phyloP scores from a whole-genome alignment of 805 yeast genomes.

The Cyberlindnera americana region DNA sequence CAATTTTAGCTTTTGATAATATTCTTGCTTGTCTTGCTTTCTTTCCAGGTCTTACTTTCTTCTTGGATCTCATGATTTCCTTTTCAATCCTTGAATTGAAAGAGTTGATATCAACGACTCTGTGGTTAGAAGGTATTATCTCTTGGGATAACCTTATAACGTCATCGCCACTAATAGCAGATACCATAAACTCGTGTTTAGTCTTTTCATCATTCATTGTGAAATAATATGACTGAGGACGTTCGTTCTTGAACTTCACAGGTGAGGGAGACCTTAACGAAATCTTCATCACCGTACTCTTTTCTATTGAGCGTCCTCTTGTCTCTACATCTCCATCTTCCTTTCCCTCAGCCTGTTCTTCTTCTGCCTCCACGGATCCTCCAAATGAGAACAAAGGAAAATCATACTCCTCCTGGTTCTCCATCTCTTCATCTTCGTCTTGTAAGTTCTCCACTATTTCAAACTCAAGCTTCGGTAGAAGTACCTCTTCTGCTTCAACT shows the following conservation, averaged over 20 bases:
- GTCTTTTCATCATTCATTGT: constrained; percentile 11
- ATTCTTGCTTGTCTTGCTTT: constrained; percentile 20
- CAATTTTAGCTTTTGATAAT: constrained; percentile 11
- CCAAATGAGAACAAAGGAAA: constrained; percentile 29
- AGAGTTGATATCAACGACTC: constrained; percentile 15
- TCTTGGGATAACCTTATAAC: constrained; percentile 4
- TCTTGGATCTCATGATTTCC: constrained; percentile 11
- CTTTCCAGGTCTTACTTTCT: constrained; percentile 26
- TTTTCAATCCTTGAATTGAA: constrained; percentile 17
- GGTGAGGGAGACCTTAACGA: constrained; percentile 27
- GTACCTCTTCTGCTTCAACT: constrained; percentile 15
- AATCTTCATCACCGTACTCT: constrained; percentile 17
- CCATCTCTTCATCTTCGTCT: background rate
- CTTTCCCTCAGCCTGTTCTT: constrained; percentile 7
- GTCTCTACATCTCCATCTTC: no score
- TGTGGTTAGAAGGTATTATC: constrained; percentile 7
- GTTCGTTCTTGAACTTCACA: constrained; percentile 18
- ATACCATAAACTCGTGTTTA: constrained; percentile 5
- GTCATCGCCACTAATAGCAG: constrained; percentile 22
- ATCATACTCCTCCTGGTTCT: constrained; percentile 24
- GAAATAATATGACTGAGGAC: constrained; percentile 25
- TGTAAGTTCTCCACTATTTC: constrained; percentile 22
- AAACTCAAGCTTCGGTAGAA: constrained; percentile 27
- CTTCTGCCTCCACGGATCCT: constrained; percentile 3
- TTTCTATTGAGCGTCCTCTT: constrained; percentile 5